These are phyloP conservation scores for Chrysoporthe austroafricana DNA, from an alignment of 2,329 filamentous ascomycete species.

Conservation along the genomic window DNA sequence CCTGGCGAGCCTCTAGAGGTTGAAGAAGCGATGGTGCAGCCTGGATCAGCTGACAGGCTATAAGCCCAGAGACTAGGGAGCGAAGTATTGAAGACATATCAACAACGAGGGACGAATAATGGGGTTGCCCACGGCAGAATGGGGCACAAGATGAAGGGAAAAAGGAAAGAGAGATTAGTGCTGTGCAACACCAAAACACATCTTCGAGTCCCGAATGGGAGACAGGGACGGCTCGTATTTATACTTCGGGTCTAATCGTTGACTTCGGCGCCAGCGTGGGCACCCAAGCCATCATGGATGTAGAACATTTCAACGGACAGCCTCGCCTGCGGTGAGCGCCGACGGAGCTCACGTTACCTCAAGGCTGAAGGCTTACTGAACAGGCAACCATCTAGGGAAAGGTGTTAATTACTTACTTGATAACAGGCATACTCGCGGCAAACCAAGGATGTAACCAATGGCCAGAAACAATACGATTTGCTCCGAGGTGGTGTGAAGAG, in stretches of 20 bases:
- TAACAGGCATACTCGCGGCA: too few relatives aligned
- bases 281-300: not conserved
- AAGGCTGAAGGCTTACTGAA: not conserved
- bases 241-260: not conserved
- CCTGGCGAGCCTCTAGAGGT: slow-evolving; percentile 18
- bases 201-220: not conserved
- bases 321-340: not conserved
- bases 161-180: not conserved
- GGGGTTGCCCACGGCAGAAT: not conserved
- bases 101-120: not conserved
- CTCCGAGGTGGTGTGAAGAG: not conserved
- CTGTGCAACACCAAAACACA: not conserved
- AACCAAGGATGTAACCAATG: not conserved
- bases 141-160: not conserved
- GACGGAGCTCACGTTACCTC: not conserved
- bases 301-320: not conserved
- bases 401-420: not conserved
- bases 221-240: not conserved
- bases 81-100: slow-evolving; percentile 16
- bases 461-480: not conserved
- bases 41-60: slow-evolving; percentile 17
- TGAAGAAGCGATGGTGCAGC: slow-evolving; percentile 21
- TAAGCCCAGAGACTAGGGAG: slow-evolving; percentile 20
- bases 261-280: not conserved
- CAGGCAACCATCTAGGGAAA: not conserved